Evolutionary conservation across 2,329 filamentous ascomycete species (phyloP), one percentile per base, ranked within the genome.

Genomic region (Colletotrichum abscissum): DNA sequence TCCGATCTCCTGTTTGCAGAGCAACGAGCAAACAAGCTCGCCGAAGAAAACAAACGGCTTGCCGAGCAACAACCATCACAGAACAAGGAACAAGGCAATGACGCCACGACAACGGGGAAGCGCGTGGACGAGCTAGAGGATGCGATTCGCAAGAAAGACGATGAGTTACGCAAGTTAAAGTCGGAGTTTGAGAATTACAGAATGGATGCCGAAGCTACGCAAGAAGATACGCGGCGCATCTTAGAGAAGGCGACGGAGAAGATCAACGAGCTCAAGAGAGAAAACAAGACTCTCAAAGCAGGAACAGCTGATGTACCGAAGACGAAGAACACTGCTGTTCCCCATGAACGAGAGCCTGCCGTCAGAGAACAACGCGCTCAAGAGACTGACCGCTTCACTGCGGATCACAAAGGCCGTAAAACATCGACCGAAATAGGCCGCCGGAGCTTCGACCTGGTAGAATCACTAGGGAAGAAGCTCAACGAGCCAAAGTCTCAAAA

Each of bases 171-270:
- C n/a, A 81, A 81, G 62, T 80, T 90, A 8, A 86, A 85, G 77
- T 82, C 81, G 57, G 88, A 90, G 19, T 90, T 90, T 72, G 88
- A 90, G 54, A 78, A 83, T 9, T 85, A 91, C 46, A 88, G 88
- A 74, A 84, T 86, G 38, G 85, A 89, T 58, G 86, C 88, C 22
- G 88, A 90, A 73, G 79, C 84, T 6, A 86, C 86, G 49, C 87
- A 89, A n/a, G 81, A 83, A 9, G 89, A 92, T 72, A 88, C 88
- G 4, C 86, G 88, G 76, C 84, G 86, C 19, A 88, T 91, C 2
- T 76, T 92, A 57, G 85, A 88, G 66, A 87, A 86, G 75, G 89
- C 90, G 68, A 89, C 91, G 72, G 83, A 85, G 52, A 89, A 89
- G 79, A 90, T 91, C 72, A 81, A 85, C 9, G 85, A 88, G 56